Percentiles rank a stretch among this genome's conserved stretches.
phyloP scores from a whole-genome alignment of 352 stramenopile genomes.

The Phytophthora litchii region DNA sequence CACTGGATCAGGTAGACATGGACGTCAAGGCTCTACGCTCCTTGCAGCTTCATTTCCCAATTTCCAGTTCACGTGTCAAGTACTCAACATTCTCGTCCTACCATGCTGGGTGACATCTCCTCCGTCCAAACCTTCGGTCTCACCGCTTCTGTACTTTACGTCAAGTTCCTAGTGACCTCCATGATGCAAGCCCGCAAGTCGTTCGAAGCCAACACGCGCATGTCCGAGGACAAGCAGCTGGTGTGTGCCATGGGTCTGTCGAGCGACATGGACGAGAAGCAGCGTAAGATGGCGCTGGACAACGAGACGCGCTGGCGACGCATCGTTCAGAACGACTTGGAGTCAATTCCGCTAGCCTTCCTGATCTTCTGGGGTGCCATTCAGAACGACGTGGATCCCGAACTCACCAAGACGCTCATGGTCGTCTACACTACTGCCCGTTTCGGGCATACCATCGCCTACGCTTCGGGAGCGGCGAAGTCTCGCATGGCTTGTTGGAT shows the following conservation, averaged over 20 bases:
- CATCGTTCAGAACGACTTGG: conserved; percentile 66
- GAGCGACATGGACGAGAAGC: conserved; percentile 28
- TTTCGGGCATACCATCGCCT: conserved; percentile 48
- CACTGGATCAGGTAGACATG: conserved; percentile 13
- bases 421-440: conserved; percentile 49
- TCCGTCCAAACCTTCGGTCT: conserved; percentile 42
- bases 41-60: conserved; percentile 14
- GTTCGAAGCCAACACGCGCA: conserved; percentile 53
- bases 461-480: conserved; percentile 32
- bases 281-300: conserved; percentile 24
- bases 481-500: conserved; percentile 40
- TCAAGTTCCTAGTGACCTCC: conserved; percentile 62
- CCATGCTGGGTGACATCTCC: conserved; percentile 28
- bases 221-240: conserved; percentile 44
- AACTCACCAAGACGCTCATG: conserved; percentile 40
- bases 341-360: conserved; percentile 59
- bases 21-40: conserved; percentile 5
- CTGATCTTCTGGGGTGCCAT: conserved; percentile 49
- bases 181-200: conserved; percentile 54
- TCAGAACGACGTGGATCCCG: conserved; percentile 40
- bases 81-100: background rate
- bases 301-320: conserved; percentile 55
- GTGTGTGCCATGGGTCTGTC: conserved; percentile 31
- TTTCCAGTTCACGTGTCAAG: conserved; percentile 10
- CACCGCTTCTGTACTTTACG: conserved; percentile 46